phyloP scores from a whole-genome alignment of 306 rosid species.

The Cucumis cinereus region DNA sequence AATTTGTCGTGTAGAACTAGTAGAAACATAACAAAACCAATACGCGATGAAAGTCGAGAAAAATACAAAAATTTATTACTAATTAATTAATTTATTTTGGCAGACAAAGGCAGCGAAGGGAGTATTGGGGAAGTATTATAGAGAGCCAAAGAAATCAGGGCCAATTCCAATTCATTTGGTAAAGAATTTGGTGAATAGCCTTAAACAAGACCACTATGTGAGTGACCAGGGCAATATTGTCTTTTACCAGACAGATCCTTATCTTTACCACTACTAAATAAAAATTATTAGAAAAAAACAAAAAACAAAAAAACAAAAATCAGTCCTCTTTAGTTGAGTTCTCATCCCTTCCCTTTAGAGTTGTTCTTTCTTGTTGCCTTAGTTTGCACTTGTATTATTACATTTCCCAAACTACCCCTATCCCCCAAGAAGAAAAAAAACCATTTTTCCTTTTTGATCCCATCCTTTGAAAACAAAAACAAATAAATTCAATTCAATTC shows the following conservation, averaged over 20 bases:
- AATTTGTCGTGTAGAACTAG: no score
- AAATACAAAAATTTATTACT: no score
- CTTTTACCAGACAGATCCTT: conserved; percentile 55
- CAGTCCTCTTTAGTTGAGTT: not conserved
- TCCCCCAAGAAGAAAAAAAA: not conserved
- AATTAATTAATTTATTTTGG: not conserved
- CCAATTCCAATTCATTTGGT: conserved; percentile 59
- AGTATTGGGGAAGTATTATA: conserved; percentile 71
- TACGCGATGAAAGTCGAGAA: no score
- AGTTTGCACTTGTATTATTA: not conserved
- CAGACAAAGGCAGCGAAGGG: conserved; percentile 71
- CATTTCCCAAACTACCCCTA: not conserved
- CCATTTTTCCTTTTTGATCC: not conserved
- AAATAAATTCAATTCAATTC: not conserved
- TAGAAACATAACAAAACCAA: no score
- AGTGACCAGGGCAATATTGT: conserved; percentile 62
- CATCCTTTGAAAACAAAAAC: not conserved
- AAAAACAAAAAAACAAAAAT: no score
- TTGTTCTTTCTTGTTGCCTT: not conserved
- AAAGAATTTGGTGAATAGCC: conserved; percentile 45
- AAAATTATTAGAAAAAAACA: no score
- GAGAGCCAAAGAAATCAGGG: conserved; percentile 84
- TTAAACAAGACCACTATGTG: conserved; percentile 68
- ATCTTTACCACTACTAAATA: not conserved
- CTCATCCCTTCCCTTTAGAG: not conserved